Conservation (phyloP, 176 grass and related monocot genomes). For the Oryza meridionalis region DNA sequence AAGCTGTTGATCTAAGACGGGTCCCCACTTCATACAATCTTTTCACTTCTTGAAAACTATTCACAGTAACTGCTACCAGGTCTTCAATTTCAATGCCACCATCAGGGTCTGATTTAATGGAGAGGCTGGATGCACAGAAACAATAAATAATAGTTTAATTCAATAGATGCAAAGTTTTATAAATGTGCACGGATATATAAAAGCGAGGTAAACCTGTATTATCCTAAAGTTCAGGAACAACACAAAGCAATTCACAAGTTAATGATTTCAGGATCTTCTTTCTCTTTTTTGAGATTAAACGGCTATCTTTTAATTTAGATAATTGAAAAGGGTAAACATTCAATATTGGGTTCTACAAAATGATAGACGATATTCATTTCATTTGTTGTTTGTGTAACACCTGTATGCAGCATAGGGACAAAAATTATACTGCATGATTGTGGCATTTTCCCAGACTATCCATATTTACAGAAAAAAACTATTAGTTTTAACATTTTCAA, state of each 20-base stretch:
- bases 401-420: background rate
- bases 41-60: conserved; percentile 83
- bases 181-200: conserved; percentile 3
- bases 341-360: background rate
- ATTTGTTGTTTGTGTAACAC: conserved; percentile 20
- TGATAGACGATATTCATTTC: background rate
- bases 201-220: conserved; percentile 9
- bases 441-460: background rate
- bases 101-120: conserved; percentile 76
- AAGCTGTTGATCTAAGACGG: conserved; percentile 81
- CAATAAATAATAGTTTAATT: conserved; percentile 27
- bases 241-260: conserved; percentile 24
- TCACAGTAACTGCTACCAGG: conserved; percentile 73
- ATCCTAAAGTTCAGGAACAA: conserved; percentile 27
- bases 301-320: conserved; percentile 16
- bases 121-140: conserved; percentile 58
- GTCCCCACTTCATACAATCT: conserved; percentile 81
- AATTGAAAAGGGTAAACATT: background rate
- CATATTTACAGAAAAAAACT: conserved; percentile 1
- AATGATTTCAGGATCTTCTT: conserved; percentile 20
- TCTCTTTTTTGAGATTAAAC: background rate
- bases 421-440: conserved; percentile 8
- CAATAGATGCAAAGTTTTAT: conserved; percentile 16
- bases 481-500: background rate
- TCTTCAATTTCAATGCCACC: conserved; percentile 88